These are phyloP conservation scores for Eucalyptus fibrosa DNA, from an alignment of 345 rosid species.

Conservation along the genomic window DNA sequence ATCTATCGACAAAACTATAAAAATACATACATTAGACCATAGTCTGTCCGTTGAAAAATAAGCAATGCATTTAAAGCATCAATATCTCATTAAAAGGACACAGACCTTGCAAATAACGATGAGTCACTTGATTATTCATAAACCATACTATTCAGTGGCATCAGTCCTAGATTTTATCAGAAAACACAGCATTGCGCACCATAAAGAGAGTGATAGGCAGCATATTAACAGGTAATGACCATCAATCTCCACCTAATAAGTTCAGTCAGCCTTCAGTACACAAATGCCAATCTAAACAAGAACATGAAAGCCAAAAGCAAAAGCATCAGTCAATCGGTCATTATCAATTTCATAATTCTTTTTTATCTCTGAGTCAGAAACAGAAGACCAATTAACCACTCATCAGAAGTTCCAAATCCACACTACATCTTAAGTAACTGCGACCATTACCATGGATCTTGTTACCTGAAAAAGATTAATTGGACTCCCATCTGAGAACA, in stretches of 20 bases:
- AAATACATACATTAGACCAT: not conserved
- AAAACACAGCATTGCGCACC: not conserved
- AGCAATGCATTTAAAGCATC: not conserved
- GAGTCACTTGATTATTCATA: not conserved
- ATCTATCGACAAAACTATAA: not conserved
- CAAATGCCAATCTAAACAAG: not conserved
- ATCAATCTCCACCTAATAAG: not conserved
- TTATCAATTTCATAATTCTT: not conserved
- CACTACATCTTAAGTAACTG: not conserved
- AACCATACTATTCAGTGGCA: not conserved
- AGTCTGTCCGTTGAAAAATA: not conserved
- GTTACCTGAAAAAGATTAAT: not conserved
- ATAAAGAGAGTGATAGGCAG: not conserved
- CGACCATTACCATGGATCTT: not conserved
- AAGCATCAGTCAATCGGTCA: not conserved
- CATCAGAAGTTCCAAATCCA: not conserved
- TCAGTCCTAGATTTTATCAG: not conserved
- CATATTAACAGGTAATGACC: not conserved
- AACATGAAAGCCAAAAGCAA: not conserved
- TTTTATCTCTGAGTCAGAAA: not conserved
- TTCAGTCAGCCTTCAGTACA: not conserved
- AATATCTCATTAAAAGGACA: not conserved
- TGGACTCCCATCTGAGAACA: not conserved
- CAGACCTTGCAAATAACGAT: not conserved
- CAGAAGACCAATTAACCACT: not conserved